These are phyloP conservation scores for Lactarius hengduanensis DNA, from an alignment of 768 basidiomycete genomes.

Conservation along the genomic window DNA sequence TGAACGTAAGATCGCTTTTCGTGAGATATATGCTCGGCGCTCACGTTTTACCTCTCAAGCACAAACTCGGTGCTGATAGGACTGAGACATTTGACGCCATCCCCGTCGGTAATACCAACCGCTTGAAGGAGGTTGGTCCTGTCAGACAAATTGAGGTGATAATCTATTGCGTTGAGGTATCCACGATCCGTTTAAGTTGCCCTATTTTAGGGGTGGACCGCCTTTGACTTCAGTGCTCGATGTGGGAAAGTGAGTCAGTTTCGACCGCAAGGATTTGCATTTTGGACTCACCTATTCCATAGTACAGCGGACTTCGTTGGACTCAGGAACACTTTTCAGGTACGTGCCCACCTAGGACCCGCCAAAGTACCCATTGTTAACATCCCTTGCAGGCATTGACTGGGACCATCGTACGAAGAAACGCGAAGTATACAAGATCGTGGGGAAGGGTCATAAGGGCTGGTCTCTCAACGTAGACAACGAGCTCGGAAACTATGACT, in stretches of 20 bases:
- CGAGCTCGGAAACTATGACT: slow-evolving; percentile 89
- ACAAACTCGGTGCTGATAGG: slow-evolving; percentile 83
- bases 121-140: slow-evolving; percentile 58
- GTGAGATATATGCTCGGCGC: slow-evolving; percentile 1
- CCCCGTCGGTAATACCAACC: slow-evolving; percentile 66
- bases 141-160: slow-evolving; percentile 64
- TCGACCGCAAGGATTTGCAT: background rate
- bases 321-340: slow-evolving; percentile 79
- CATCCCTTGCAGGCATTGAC: slow-evolving; percentile 60
- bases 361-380: background rate
- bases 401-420: slow-evolving; percentile 71
- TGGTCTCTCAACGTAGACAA: slow-evolving; percentile 82
- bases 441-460: slow-evolving; percentile 61
- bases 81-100: slow-evolving; percentile 66
- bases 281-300: slow-evolving; percentile 7
- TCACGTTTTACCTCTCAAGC: slow-evolving; percentile 41
- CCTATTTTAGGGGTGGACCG: slow-evolving; percentile 70
- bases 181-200: slow-evolving; percentile 6
- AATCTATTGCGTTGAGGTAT: background rate
- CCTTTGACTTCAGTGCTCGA: slow-evolving; percentile 79
- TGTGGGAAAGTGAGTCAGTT: slow-evolving; percentile 55
- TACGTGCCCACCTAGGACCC: slow-evolving; percentile 32
- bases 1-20: slow-evolving; percentile 59
- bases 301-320: slow-evolving; percentile 78
- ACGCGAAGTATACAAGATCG: slow-evolving; percentile 70